These are phyloP conservation scores for Candida sp. DNA, from an alignment of 1,139 yeast genomes.

Conservation along the genomic window DNA sequence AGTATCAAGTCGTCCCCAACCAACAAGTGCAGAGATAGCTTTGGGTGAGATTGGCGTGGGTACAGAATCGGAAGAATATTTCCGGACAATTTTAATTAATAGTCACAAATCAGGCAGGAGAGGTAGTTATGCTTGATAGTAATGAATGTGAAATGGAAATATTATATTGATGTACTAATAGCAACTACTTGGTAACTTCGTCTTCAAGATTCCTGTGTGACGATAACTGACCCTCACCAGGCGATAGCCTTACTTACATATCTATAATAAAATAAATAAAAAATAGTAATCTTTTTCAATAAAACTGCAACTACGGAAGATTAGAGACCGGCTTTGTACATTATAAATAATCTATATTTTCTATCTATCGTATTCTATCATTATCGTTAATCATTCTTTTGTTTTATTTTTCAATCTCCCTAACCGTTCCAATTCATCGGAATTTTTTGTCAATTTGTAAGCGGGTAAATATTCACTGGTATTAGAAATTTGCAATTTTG, in stretches of 20 bases:
- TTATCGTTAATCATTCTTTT: slow-evolving; percentile 3
- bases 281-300: too few species aligned
- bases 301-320: too few species aligned
- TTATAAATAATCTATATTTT: neutral
- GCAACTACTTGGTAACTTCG: too few species aligned
- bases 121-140: slow-evolving; percentile 12
- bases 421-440: slow-evolving; percentile 51
- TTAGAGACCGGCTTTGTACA: too few species aligned
- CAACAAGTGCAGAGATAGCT: slow-evolving; percentile 78
- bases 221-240: too few species aligned
- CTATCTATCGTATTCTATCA: neutral
- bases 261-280: too few species aligned
- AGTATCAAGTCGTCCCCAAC: slow-evolving; percentile 11
- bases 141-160: neutral
- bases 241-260: too few species aligned
- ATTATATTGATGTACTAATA: too few species aligned
- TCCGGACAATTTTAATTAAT: slow-evolving; percentile 30
- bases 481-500: slow-evolving; percentile 38
- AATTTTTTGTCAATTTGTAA: slow-evolving; percentile 55
- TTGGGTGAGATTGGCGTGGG: slow-evolving; percentile 81
- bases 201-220: too few species aligned
- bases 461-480: slow-evolving; percentile 53
- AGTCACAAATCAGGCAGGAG: slow-evolving; percentile 23
- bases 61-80: slow-evolving; percentile 41
- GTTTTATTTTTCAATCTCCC: slow-evolving; percentile 20